Base-by-base conservation (phyloP, 2,329 filamentous ascomycete genomes). In the Karstenula rhodostoma region DNA sequence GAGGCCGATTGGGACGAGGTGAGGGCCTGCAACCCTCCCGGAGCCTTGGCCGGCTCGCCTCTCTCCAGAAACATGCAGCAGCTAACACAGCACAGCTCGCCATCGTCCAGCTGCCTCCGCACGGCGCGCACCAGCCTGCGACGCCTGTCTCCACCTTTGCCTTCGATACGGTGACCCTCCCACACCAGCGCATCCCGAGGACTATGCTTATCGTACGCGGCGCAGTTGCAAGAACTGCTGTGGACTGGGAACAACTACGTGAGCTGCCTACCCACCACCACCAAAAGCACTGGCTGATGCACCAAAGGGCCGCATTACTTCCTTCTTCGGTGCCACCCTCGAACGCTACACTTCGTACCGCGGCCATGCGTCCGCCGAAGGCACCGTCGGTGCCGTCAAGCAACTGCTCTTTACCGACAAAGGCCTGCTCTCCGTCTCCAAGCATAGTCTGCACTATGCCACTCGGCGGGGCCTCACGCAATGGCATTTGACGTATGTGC, bases 211-310 rank as follows among this genome's bases (percentile, higher is more conserved):
- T 50, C 17, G 47, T 35, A 22, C n/a, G n/a, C 25, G 23, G 35
- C 32, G 35, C 51, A 54, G 59, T 85, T 86, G 42, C 91, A 97
- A 77, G 95, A 99, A 78, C 85, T 99, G 37, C 81, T 99, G 56
- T 99, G 96, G 95, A 88, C 89, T 3, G 96, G 94, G 49, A 96
- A 95, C 78, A 92, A 95, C 81, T 92, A 89, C 84, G 92, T 95
- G 83, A 82, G 87, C 68, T 63, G 57, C 42, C 40, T 33, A 10
- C 46, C 15, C 27, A 44, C 22, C 29, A 27, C 56, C 35, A 49
- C 37, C 37, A 44, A 62, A 19, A 32, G 56, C 10, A 29, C 15
- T 32, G 2, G 54, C 61, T 66, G 35, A 74, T 58, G 40, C 40
- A 9, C 23, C n/a, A 32, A 68, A 97, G 92, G 95, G 95, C 63